Base-by-base conservation (phyloP, 2,329 filamentous ascomycete species). In the Madurella fahalii region DNA sequence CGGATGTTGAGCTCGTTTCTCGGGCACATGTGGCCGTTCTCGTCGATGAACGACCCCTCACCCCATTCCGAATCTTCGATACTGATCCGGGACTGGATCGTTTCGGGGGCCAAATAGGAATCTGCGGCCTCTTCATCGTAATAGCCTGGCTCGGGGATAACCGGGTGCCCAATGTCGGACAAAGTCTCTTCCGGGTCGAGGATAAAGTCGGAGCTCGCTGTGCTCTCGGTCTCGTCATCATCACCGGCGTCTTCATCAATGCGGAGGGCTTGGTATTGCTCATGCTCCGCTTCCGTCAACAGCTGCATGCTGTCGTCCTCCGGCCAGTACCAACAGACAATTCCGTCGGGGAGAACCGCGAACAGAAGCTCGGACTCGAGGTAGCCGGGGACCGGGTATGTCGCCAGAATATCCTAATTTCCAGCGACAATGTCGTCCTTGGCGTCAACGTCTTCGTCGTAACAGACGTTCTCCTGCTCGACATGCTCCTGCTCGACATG, bases 191-290 rank as follows among this genome's bases (percentile, higher is more conserved):
- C 44, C 2, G 49, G 53, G 17, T 50, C 18, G 2, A 30, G 40
- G 18, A 56, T 25, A 41, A 50, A 52, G 13, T 40, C 54, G 2
- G 50, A 52, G 46, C 46, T 56, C 5, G 39, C 18, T 2, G 20
- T 41, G 46, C 48, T 51, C 3, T 5, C 8, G 7, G 2, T 12
- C 12, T 52, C 44, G 11, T 46, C 40, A 16, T 5, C 11, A 3
- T 17, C 15, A 4, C 37, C 16, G 9, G n/a, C 25, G 17, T 2
- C 16, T 18, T 40, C 9, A 25, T 37, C 34, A 37, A 15, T 4
- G 34, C 9, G 9, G 34, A 37, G 34, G 4, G 40, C 32, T 2
- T 31, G 16, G 32, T 20, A 56, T 17, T 52, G 44, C 18, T 52
- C 44, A 11, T 44, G 40, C 15, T 56, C 53, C 2, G 11, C 20